Percentiles rank a stretch among this genome's conserved stretches.
Conservation (phyloP, 345 rosid species). For the Eucalyptus paniculata region DNA sequence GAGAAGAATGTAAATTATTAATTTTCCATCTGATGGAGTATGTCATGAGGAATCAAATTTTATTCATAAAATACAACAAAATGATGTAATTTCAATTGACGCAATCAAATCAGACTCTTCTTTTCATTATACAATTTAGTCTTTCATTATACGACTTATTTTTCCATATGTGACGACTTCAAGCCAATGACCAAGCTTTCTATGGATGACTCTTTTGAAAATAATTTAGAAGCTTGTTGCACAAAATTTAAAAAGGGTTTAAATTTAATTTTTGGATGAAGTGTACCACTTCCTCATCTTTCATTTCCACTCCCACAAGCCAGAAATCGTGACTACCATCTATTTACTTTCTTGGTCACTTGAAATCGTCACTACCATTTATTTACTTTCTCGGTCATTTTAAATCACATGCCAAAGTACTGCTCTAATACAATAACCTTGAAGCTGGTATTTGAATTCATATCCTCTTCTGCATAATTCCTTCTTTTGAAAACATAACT, state of each 20-base stretch:
- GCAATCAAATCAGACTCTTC: not conserved
- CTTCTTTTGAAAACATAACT: not conserved
- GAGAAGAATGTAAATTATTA: not conserved
- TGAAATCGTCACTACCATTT: not conserved
- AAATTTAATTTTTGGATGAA: not conserved
- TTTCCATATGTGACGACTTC: not conserved
- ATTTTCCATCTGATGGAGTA: too few species aligned
- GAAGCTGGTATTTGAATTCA: not conserved
- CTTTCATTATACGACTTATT: not conserved
- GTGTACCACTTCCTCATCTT: not conserved
- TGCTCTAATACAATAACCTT: not conserved
- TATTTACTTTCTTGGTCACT: not conserved
- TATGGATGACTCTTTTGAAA: not conserved
- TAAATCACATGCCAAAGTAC: not conserved
- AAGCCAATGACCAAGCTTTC: not conserved
- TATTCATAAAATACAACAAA: not conserved
- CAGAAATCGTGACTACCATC: not conserved
- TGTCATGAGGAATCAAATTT: not conserved
- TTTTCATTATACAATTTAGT: not conserved
- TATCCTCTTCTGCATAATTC: not conserved
- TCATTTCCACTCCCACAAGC: not conserved
- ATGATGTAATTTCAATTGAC: not conserved
- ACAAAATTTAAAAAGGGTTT: not conserved
- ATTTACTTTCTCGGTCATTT: not conserved
- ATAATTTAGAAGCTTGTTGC: not conserved